Evolutionary conservation across 495 filamentous ascomycete genomes (phyloP).

Genomic region (Penicillium coprophilum): DNA sequence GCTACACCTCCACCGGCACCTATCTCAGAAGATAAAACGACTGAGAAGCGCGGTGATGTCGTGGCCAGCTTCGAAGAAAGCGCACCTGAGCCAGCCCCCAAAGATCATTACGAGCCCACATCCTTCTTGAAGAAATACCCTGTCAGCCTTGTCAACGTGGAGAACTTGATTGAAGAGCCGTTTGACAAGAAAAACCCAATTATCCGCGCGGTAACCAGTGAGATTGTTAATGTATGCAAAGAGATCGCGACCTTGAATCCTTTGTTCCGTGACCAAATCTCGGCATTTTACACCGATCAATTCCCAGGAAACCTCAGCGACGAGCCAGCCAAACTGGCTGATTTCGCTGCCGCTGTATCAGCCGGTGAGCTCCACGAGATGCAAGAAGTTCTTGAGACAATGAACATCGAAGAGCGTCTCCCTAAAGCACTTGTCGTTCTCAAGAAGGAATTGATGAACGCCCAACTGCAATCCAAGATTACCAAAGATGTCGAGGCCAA

Average conservation of each 20-base stretch:
- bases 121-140: constrained; percentile 87
- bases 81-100: constrained; percentile 42
- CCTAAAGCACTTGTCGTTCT: constrained; percentile 86
- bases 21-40: constrained; percentile 56
- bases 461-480: constrained; percentile 94
- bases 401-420: constrained; percentile 87
- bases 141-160: constrained; percentile 90
- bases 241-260: constrained; percentile 90
- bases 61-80: constrained; percentile 96
- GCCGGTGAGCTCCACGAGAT: constrained; percentile 86
- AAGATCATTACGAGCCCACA: constrained; percentile 76
- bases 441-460: constrained; percentile 98
- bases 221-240: constrained; percentile 98
- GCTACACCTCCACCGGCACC: constrained; percentile 43
- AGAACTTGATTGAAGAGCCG: constrained; percentile 84
- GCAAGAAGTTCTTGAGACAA: constrained; percentile 85
- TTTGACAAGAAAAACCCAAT: constrained; percentile 84
- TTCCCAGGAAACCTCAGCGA: constrained; percentile 91
- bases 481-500: constrained; percentile 97
- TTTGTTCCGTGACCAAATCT: constrained; percentile 97
- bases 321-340: constrained; percentile 90
- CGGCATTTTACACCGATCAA: constrained; percentile 92
- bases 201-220: constrained; percentile 87
- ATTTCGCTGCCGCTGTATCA: constrained; percentile 95
- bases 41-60: constrained; percentile 83